These are phyloP conservation scores for Tuber microsphaerosporum DNA, from an alignment of 495 filamentous ascomycete species.

Conservation along the genomic window DNA sequence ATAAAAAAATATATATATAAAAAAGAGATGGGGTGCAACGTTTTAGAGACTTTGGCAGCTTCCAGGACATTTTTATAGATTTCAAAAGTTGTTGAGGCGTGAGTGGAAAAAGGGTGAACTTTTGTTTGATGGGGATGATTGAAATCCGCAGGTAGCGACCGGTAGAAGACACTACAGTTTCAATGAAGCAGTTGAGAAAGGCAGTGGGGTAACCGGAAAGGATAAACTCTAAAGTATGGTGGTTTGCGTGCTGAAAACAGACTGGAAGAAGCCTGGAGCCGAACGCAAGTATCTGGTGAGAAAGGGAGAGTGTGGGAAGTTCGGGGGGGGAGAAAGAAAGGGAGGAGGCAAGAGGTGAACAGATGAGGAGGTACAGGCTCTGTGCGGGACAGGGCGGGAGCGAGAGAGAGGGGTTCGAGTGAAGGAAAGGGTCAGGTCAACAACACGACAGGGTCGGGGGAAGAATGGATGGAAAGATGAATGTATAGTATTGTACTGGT, in stretches of 20 bases:
- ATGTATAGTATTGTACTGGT: not conserved
- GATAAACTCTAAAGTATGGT: not conserved
- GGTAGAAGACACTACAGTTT: not conserved
- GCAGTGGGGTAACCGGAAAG: not conserved
- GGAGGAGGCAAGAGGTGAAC: conserved; percentile 9
- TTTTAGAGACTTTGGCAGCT: conserved; percentile 42
- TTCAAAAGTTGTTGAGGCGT: conserved; percentile 15
- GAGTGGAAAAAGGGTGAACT: conserved; percentile 13
- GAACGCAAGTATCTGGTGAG: conserved; percentile 12
- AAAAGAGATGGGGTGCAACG: conserved; percentile 25
- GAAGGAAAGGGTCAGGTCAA: conserved; percentile 1
- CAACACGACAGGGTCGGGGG: conserved; percentile 3
- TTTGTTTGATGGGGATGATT: conserved; percentile 9
- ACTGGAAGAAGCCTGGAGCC: not conserved
- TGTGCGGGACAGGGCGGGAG: conserved; percentile 19
- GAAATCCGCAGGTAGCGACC: not conserved
- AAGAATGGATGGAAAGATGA: conserved; percentile 9
- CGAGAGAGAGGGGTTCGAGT: conserved; percentile 13
- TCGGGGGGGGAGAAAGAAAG: conserved; percentile 8
- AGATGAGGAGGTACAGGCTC: conserved; percentile 18
- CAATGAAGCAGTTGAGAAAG: not conserved
- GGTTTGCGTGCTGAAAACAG: not conserved
- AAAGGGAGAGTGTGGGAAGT: conserved; percentile 3
- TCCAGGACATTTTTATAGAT: conserved; percentile 40
- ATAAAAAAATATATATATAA: not conserved